These are phyloP conservation scores for Aspergillus sclerotioniger DNA, from an alignment of 495 filamentous ascomycete genomes.

Conservation along the genomic window DNA sequence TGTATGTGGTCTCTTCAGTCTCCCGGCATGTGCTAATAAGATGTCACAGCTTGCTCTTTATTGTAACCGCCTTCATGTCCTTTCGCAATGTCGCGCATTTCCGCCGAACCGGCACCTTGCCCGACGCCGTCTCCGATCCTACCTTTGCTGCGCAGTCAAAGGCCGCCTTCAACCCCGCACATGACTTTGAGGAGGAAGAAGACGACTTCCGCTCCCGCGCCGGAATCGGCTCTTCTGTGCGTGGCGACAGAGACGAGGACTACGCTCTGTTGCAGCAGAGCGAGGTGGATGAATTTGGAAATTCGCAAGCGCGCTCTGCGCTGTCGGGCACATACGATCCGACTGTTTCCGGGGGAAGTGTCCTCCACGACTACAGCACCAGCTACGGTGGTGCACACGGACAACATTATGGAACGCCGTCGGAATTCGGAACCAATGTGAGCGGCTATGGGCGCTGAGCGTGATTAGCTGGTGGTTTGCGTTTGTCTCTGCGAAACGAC, in stretches of 20 bases:
- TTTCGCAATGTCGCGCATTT: slow-evolving; percentile 77
- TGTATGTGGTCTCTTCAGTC: slow-evolving; percentile 51
- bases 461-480: slow-evolving; percentile 9
- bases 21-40: slow-evolving; percentile 15
- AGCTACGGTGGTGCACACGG: slow-evolving; percentile 47
- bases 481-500: slow-evolving; percentile 31
- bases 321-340: slow-evolving; percentile 42
- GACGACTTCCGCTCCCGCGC: slow-evolving; percentile 48
- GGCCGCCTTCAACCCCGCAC: slow-evolving; percentile 48
- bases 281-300: slow-evolving; percentile 43
- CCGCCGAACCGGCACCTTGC: slow-evolving; percentile 70
- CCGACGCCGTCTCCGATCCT: slow-evolving; percentile 58
- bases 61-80: slow-evolving; percentile 68
- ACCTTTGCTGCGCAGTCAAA: slow-evolving; percentile 50
- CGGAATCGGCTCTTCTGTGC: slow-evolving; percentile 32
- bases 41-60: slow-evolving; percentile 65
- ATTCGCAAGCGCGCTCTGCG: slow-evolving; percentile 33
- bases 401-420: slow-evolving; percentile 36
- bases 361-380: slow-evolving; percentile 46
- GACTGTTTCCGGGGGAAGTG: slow-evolving; percentile 31
- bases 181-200: slow-evolving; percentile 50
- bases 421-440: slow-evolving; percentile 24
- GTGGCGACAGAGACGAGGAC: slow-evolving; percentile 44
- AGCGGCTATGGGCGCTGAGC: slow-evolving; percentile 28
- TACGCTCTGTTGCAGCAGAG: slow-evolving; percentile 48